Percentiles rank a stretch among this genome's conserved stretches.
These are phyloP conservation scores for Tritrichomonas foetus DNA, from an alignment of 208 protist species.

Conservation along the genomic window DNA sequence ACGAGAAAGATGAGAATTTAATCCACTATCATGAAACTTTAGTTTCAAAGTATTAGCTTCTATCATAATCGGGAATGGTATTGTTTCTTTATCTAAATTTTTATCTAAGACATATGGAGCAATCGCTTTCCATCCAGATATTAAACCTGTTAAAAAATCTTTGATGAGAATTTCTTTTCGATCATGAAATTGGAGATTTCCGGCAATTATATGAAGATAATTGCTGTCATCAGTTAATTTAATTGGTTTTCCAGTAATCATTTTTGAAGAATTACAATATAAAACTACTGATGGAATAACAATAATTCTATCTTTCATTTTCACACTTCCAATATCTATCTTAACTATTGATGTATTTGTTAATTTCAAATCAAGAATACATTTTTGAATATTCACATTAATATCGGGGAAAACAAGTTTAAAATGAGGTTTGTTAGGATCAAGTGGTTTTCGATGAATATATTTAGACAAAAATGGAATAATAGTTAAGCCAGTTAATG, in stretches of 20 bases:
- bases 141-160: neutral
- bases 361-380: neutral
- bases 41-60: neutral
- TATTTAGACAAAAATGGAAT: no score
- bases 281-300: neutral
- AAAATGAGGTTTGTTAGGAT: neutral
- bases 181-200: neutral
- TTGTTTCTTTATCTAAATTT: neutral
- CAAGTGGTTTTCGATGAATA: no score
- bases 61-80: neutral
- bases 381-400: neutral
- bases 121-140: neutral
- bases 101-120: neutral
- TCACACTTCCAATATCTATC: neutral
- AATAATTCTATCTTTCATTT: neutral
- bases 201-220: neutral
- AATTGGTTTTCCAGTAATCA: neutral
- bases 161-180: neutral
- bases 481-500: no score
- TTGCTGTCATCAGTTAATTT: neutral
- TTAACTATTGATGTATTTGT: neutral
- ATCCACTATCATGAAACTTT: neutral
- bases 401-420: neutral
- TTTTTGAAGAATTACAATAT: neutral
- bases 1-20: neutral